Base-by-base conservation (phyloP, 2,329 filamentous ascomycete genomes). In the Sclerotinia nivalis region DNA sequence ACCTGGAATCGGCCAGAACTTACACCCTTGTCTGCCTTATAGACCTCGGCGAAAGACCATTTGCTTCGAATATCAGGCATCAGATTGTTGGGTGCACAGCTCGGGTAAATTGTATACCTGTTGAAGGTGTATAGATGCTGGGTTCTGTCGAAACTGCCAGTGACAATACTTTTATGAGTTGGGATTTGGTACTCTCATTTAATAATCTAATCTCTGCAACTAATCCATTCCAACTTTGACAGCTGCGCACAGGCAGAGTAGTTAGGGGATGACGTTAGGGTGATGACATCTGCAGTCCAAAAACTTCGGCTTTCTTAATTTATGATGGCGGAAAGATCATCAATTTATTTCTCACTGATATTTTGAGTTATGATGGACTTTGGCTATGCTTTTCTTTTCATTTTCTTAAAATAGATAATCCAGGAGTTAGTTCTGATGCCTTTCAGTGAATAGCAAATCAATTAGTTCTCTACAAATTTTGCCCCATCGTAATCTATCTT, bases 201-300 rank as follows among this genome's bases (percentile, higher is more conserved):
- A 2, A 2, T 2, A 15, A 47, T 3, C 28, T 3, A 56, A 12
- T 0, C 2, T n/a, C 4, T 7, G 8, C 5, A 2, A 22, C 18
- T 9, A 1, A 10, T 3, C 3, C 0, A 13, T 2, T 5, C 9
- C 4, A 25, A 20, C 5, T 4, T 47, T 13, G 12, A 15, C 1
- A 61, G 10, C 12, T 25, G 18, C 22, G 25, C 18, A 61, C 31
- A 5, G 25, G 9, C 5, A n/a, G 2, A 25, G 1, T 15, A 25
- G 0, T 4, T 18, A 20, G 25, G 15, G n/a, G 0, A 60, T 45
- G 2, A 15, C 5, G 20, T 22, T 25, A 20, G 18, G 8, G 1
- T 0, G 5, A 47, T 56, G 1, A 20, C 13, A 1, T 12, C 4
- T 7, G 12, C 6, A n/a, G 12, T 62, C 43, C 6, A 6, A 6